Evolutionary conservation across 495 filamentous ascomycete genomes (phyloP).

Genomic region (Bacidia gigantensis): DNA sequence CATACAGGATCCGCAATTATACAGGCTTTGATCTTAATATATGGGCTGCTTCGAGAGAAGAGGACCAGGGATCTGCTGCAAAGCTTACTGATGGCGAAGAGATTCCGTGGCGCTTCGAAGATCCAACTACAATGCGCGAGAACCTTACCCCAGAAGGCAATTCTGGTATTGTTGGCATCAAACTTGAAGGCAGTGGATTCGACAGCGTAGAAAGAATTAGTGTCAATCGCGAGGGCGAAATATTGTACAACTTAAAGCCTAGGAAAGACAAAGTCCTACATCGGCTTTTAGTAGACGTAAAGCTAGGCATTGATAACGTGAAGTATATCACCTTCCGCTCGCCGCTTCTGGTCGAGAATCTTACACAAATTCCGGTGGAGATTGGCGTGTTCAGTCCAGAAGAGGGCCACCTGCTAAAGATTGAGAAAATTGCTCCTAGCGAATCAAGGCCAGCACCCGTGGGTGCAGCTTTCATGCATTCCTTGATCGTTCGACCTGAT

Average conservation of each 20-base stretch:
- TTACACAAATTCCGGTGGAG: slow-evolving; percentile 92
- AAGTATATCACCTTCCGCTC: slow-evolving; percentile 96
- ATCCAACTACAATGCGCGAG: slow-evolving; percentile 86
- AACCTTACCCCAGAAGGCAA: slow-evolving; percentile 72
- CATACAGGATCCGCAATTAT: slow-evolving; percentile 86
- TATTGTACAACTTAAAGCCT: slow-evolving; percentile 70
- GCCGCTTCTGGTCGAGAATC: slow-evolving; percentile 91
- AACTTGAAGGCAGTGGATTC: slow-evolving; percentile 86
- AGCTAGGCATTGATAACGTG: slow-evolving; percentile 78
- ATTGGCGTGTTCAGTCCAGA: slow-evolving; percentile 82
- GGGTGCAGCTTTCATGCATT: slow-evolving; percentile 82
- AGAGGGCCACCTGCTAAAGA: slow-evolving; percentile 85
- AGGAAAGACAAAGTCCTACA: slow-evolving; percentile 75
- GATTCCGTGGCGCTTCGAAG: slow-evolving; percentile 88
- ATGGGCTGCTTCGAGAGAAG: slow-evolving; percentile 57
- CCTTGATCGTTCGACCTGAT: slow-evolving; percentile 80
- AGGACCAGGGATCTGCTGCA: slow-evolving; percentile 51
- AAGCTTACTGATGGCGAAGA: slow-evolving; percentile 83
- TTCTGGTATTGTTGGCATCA: slow-evolving; percentile 61
- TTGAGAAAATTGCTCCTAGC: slow-evolving; percentile 91
- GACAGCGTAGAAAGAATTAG: slow-evolving; percentile 78
- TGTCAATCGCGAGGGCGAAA: slow-evolving; percentile 86
- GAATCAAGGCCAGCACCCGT: slow-evolving; percentile 85
- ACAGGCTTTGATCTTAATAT: slow-evolving; percentile 83
- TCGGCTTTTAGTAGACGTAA: slow-evolving; percentile 82